These are phyloP conservation scores for Uncinocarpus reesii DNA, from an alignment of 2,329 filamentous ascomycete species.

Conservation along the genomic window DNA sequence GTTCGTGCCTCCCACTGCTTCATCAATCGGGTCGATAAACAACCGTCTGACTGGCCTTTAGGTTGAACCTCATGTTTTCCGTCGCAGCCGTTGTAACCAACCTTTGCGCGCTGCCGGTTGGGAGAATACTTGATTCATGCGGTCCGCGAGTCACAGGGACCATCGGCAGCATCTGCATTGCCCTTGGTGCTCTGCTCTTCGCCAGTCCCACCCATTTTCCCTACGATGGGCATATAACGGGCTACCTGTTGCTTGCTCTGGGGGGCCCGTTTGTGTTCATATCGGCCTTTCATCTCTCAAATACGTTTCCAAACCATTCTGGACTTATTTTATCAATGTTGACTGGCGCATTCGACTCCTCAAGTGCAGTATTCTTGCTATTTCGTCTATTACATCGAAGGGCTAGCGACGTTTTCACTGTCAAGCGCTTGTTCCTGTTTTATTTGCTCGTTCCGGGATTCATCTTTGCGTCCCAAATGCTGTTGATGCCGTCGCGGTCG, in stretches of 20 bases:
- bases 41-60: slow-evolving; percentile 18
- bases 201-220: slow-evolving; percentile 54
- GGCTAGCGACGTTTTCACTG: slow-evolving; percentile 36
- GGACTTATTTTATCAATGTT: slow-evolving; percentile 70
- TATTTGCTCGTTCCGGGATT: slow-evolving; percentile 62
- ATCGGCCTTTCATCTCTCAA: slow-evolving; percentile 72
- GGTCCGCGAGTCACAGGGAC: slow-evolving; percentile 69
- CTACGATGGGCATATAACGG: slow-evolving; percentile 64
- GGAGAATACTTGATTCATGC: slow-evolving; percentile 71
- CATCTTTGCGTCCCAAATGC: slow-evolving; percentile 57
- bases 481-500: slow-evolving; percentile 61
- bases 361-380: slow-evolving; percentile 46
- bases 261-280: slow-evolving; percentile 77
- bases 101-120: slow-evolving; percentile 73
- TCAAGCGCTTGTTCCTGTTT: slow-evolving; percentile 57
- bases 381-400: slow-evolving; percentile 25
- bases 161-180: slow-evolving; percentile 58
- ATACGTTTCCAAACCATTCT: slow-evolving; percentile 66
- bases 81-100: slow-evolving; percentile 81
- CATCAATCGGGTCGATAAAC: slow-evolving; percentile 7
- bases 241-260: slow-evolving; percentile 65
- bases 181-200: slow-evolving; percentile 61
- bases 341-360: slow-evolving; percentile 74
- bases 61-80: slow-evolving; percentile 85
- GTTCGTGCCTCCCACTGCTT: slow-evolving; percentile 22